Evolutionary conservation across 768 basidiomycete species (phyloP).

Genomic region (Amanita rimosa): DNA sequence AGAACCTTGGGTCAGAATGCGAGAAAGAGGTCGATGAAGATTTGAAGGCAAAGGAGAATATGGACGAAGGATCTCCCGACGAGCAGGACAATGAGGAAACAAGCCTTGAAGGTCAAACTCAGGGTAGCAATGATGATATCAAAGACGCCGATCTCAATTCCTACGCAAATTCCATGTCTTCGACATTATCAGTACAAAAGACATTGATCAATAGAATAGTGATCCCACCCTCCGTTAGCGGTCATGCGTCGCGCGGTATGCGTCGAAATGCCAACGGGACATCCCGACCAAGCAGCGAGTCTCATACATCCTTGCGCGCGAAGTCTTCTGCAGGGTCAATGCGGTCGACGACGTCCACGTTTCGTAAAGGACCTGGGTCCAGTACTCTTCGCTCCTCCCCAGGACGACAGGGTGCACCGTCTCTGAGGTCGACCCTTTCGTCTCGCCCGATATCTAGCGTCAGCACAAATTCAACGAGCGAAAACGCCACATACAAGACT

Average conservation of each 20-base stretch:
- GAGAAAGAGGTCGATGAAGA: background rate
- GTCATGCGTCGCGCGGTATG: background rate
- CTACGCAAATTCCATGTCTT: background rate
- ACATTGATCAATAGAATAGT: conserved; percentile 6
- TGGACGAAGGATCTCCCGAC: background rate
- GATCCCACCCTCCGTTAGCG: background rate
- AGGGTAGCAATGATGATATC: background rate
- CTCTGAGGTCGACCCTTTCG: background rate
- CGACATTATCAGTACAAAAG: conserved; percentile 2
- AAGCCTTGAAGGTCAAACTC: background rate
- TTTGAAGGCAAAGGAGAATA: conserved; percentile 4
- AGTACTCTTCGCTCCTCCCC: conserved; percentile 1
- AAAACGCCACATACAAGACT: conserved; percentile 1
- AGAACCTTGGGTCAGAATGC: conserved; percentile 9
- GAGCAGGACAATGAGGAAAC: background rate
- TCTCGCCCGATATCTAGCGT: conserved; percentile 11
- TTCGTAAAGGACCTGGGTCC: conserved; percentile 14
- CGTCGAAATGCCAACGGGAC: conserved; percentile 1
- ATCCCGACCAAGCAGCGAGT: conserved; percentile 1
- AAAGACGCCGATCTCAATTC: background rate
- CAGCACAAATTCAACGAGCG: conserved; percentile 10
- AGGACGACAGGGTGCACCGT: background rate
- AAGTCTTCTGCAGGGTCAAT: conserved; percentile 24
- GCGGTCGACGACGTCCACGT: conserved; percentile 21
- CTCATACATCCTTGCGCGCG: conserved; percentile 10